Evolutionary conservation across 208 protist genomes (phyloP).

Genomic region (Trypanosoma melophagium): DNA sequence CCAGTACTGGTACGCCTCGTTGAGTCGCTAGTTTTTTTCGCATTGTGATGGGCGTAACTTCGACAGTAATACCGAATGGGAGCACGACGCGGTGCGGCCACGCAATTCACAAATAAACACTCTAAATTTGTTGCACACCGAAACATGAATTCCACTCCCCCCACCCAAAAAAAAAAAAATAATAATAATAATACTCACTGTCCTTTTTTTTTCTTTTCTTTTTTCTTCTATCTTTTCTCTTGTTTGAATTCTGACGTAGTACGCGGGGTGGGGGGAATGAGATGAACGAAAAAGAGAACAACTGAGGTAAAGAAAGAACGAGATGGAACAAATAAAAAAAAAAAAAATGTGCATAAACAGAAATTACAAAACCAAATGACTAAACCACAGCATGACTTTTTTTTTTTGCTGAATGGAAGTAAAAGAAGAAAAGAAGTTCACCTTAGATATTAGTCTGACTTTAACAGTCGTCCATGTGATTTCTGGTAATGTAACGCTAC

Average conservation of each 20-base stretch:
- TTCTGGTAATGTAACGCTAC: no score
- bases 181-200: no score
- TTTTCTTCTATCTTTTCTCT: no score
- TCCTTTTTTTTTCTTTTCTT: neutral
- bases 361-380: neutral
- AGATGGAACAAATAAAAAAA: neutral
- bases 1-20: no score
- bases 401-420: no score
- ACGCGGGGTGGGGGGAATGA: neutral
- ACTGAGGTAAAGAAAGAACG: neutral
- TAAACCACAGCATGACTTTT: no score
- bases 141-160: neutral
- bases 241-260: no score
- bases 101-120: neutral
- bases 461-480: no score
- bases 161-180: no score
- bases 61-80: neutral
- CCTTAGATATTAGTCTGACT: no score
- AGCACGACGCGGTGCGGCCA: neutral
- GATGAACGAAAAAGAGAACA: neutral
- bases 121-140: neutral
- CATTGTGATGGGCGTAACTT: neutral
- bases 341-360: neutral
- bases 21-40: neutral
- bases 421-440: no score